These are phyloP conservation scores for Austroboletus eburneus DNA, from an alignment of 768 basidiomycete species.

Conservation along the genomic window DNA sequence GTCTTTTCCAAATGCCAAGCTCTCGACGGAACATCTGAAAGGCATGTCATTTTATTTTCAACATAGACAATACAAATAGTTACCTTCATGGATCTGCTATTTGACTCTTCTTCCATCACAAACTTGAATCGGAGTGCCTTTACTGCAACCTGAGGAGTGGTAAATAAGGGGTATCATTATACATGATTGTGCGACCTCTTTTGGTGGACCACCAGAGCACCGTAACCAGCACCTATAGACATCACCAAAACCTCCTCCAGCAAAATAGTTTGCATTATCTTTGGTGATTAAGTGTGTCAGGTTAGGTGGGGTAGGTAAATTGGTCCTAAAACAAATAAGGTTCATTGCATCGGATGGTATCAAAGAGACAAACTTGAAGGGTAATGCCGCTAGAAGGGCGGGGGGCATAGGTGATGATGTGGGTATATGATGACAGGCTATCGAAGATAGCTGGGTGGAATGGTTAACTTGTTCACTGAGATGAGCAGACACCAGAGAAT, in stretches of 20 bases:
- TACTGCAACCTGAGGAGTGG: not conserved
- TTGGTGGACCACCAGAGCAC: not conserved
- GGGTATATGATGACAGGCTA: no score
- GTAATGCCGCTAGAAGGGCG: not conserved
- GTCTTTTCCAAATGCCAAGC: conserved; percentile 8
- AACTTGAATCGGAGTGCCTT: conserved; percentile 5
- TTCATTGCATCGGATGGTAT: not conserved
- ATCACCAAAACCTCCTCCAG: conserved; percentile 2
- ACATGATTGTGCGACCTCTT: not conserved
- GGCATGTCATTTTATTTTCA: not conserved
- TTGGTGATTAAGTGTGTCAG: not conserved
- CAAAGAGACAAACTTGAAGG: no score
- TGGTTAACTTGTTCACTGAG: no score
- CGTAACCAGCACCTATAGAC: not conserved
- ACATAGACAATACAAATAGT: no score
- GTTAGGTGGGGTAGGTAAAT: not conserved
- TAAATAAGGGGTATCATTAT: not conserved
- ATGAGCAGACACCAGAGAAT: no score
- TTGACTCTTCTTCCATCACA: not conserved
- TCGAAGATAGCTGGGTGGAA: no score
- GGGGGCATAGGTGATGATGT: not conserved
- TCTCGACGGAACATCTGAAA: conserved; percentile 5
- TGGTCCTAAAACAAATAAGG: not conserved
- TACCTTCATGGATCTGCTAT: not conserved
- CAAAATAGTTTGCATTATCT: not conserved